Evolutionary conservation across 2,329 filamentous ascomycete species (phyloP), one percentile per base, ranked within the genome.

Genomic region (Clarireedia monteithiana): DNA sequence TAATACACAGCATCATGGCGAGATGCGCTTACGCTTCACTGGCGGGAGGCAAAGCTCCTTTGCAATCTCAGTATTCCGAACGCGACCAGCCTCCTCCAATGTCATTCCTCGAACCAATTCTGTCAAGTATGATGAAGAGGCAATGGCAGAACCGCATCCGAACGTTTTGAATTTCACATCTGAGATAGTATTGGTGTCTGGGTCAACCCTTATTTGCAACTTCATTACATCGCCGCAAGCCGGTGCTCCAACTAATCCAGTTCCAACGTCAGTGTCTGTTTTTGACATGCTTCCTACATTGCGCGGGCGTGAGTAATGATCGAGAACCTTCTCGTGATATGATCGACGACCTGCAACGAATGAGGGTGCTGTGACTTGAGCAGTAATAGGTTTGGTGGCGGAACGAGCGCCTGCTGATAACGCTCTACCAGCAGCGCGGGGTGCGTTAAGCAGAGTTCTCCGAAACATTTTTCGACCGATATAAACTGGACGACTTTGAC

Each of bases 161-260:
- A 96, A 96, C 0, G 91, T 96, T 84, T 96, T 96, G 83, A 96
- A 96, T 75, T 95, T 94, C 71, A 95, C 91, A 66, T 96, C 92
- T 66, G 85, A 85, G 70, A 96, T 96, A 65, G 85, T 92, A 72
- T 94, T 89, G 67, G 84, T 89, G 66, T 86, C 80, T 62, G 89
- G 88, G 74, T 96, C 91, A 67, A 96, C 91, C 58, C 89, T 86
- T 74, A 95, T 95, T 76, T 95, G 89, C 36, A 95, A 80, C 74
- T 94, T 94, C 88, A 95, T 95, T 59, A 95, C 90, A 72, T 95
- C 90, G 73, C 90, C 90, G 69, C 89, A 92, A 34, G 90, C 90
- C 50, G 90, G 90, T n/a, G 90, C 89, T 64, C 89, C 84, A 62
- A 96, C 91, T 53, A 96, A 86, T 45, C 91, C 91, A 17, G 91